phyloP scores from a whole-genome alignment of 1,284 basidiomycete genomes.

The Austroboletus niveus region DNA sequence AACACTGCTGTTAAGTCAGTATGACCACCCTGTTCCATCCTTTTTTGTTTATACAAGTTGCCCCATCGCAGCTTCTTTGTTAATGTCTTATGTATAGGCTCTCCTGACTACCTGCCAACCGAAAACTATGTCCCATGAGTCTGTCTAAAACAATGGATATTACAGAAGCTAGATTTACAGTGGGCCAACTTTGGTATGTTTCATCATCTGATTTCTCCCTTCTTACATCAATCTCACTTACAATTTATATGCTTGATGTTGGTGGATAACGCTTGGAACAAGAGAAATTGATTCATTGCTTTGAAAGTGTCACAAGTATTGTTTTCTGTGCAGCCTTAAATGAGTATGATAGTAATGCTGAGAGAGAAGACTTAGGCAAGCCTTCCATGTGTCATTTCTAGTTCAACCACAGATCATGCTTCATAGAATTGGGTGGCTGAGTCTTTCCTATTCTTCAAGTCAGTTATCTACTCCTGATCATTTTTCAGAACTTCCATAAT shows the following conservation, averaged over 20 bases:
- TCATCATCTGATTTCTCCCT: conserved; percentile 47
- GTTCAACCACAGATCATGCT: not conserved
- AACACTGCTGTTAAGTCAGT: conserved; percentile 90
- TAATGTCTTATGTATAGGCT: conserved; percentile 80
- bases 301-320: conserved; percentile 93
- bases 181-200: conserved; percentile 72
- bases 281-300: conserved; percentile 95
- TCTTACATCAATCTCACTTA: conserved; percentile 26
- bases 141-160: conserved; percentile 90
- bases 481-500: conserved; percentile 93
- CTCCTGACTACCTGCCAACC: conserved; percentile 79
- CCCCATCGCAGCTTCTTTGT: conserved; percentile 73
- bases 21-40: not conserved
- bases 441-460: conserved; percentile 90
- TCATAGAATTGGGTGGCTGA: conserved; percentile 92
- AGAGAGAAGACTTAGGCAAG: conserved; percentile 77
- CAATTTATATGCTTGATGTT: conserved; percentile 96
- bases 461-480: conserved; percentile 97
- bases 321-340: conserved; percentile 94
- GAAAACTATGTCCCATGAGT: conserved; percentile 89
- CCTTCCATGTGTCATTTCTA: conserved; percentile 30
- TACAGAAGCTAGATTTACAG: conserved; percentile 80
- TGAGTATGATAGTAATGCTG: conserved; percentile 86
- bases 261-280: conserved; percentile 93
- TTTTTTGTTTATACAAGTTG: conserved; percentile 1